Evolutionary conservation across 2,329 filamentous ascomycete species (phyloP), one percentile per base, ranked within the genome.

Genomic region (Fusarium sp.): DNA sequence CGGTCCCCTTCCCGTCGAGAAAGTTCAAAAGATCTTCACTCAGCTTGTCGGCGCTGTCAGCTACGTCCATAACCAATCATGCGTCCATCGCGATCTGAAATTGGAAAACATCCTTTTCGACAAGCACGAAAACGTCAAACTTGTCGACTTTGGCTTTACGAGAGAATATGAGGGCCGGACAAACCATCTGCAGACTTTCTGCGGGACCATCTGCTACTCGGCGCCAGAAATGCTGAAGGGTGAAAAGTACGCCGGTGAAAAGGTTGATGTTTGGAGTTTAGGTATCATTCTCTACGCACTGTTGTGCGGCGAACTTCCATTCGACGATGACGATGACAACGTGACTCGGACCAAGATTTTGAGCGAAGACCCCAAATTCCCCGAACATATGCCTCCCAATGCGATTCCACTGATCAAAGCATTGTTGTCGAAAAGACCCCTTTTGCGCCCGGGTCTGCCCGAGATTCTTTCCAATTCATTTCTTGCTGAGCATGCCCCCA

Each of bases 191-290:
- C 95, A 98, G 81, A 99, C 96, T 2, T 99, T 97, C 81, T 99
- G 96, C 79, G 96, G 96, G 8, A 99, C 96, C 0, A 91, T 99
- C 68, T 98, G 95, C 83, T 99, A 99, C 81, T 97, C 94, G 58
- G 96, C 96, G 4, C 96, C 96, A 4, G 96, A 99, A 81, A 99
- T 99, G 96, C 86, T 99, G 43, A 97, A 96, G 80, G 96, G 95
- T 42, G 96, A 99, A 80, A 98, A 97, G 80, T 99, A 99, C 78
- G 96, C 95, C 0, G 95, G 94, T 27, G 94, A 98, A 83, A 98
- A 98, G 83, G 95, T 99, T 51, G 96, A 99, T 77, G 94, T 99
- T 7, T 99, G 93, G 93, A 96, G 93, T 76, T 79, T 97, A 71
- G 93, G 93, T 15, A 91, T 97, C 59, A 96, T 97, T 66, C 84